These are phyloP conservation scores for Coriolopsis trogii DNA, from an alignment of 1,284 basidiomycete species.

Conservation along the genomic window DNA sequence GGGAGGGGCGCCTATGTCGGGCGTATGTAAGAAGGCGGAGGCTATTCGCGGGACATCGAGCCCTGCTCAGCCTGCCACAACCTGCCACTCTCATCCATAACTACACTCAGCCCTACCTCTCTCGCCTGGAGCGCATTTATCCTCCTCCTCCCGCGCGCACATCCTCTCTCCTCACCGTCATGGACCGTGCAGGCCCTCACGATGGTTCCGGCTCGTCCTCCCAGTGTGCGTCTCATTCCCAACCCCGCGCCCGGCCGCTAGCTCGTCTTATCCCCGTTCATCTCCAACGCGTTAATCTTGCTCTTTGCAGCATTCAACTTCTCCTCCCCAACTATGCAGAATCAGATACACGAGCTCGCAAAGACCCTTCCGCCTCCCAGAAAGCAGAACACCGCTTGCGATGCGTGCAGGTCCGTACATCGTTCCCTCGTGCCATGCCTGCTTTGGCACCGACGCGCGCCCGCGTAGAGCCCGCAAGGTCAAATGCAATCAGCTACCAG, in stretches of 20 bases:
- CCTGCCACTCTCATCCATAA: slow-evolving; percentile 15
- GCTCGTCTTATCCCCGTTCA: slow-evolving; percentile 4
- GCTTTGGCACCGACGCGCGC: slow-evolving; percentile 23
- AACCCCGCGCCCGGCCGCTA: background rate
- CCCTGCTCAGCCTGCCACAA: background rate
- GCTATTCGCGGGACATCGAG: slow-evolving; percentile 14
- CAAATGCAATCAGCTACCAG: slow-evolving; percentile 77
- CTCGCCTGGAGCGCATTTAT: too few species aligned
- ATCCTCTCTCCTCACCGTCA: background rate
- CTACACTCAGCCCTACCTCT: slow-evolving; percentile 6
- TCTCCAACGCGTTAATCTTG: slow-evolving; percentile 14
- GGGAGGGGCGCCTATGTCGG: slow-evolving; percentile 17
- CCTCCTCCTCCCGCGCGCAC: background rate
- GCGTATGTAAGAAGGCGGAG: slow-evolving; percentile 22
- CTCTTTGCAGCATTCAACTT: slow-evolving; percentile 53
- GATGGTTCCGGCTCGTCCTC: slow-evolving; percentile 17
- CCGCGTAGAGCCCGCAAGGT: slow-evolving; percentile 76
- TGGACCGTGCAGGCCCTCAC: slow-evolving; percentile 19
- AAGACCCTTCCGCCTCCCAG: slow-evolving; percentile 75
- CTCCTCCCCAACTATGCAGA: slow-evolving; percentile 67
- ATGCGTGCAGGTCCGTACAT: slow-evolving; percentile 72
- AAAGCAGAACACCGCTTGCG: slow-evolving; percentile 91
- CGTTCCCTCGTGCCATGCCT: background rate
- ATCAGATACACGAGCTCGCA: slow-evolving; percentile 75
- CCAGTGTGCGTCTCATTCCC: slow-evolving; percentile 19